These are phyloP conservation scores for Xerocomus spinulosus DNA, from an alignment of 768 basidiomycete species.

Conservation along the genomic window DNA sequence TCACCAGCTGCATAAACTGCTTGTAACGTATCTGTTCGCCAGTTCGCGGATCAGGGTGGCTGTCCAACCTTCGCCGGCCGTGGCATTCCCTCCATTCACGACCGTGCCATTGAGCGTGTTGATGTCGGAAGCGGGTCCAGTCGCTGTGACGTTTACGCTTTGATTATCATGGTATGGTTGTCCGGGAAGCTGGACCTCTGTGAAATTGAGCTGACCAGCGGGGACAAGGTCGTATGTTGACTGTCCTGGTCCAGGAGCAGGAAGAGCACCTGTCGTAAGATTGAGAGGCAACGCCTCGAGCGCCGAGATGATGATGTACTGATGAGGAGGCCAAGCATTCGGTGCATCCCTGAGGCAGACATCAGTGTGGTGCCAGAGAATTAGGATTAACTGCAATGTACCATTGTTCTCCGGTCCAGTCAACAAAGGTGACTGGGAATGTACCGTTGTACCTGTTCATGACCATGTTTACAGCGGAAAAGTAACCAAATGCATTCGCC, in stretches of 20 bases:
- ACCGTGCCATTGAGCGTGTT: conserved; percentile 54
- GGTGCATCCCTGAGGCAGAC: conserved; percentile 61
- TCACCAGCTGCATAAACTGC: conserved; percentile 87
- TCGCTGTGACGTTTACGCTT: conserved; percentile 45
- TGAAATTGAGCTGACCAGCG: conserved; percentile 71
- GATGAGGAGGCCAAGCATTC: conserved; percentile 87
- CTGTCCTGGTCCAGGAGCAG: conserved; percentile 44
- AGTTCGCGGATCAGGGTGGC: conserved; percentile 61
- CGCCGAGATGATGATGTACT: conserved; percentile 75
- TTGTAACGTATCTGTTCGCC: conserved; percentile 80
- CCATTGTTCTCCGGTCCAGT: conserved; percentile 77
- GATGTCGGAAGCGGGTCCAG: conserved; percentile 56
- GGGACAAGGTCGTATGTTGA: conserved; percentile 71
- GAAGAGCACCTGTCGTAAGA: conserved; percentile 54
- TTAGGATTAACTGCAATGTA: conserved; percentile 18
- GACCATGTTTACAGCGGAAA: conserved; percentile 72
- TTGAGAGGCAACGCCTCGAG: conserved; percentile 71
- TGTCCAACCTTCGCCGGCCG: conserved; percentile 60
- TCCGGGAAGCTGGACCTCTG: conserved; percentile 64
- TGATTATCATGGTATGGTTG: conserved; percentile 47
- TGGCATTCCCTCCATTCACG: conserved; percentile 63
- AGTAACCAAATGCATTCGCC: conserved; percentile 63
- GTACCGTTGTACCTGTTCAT: conserved; percentile 86
- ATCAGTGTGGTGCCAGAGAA: not conserved
- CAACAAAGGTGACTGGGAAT: conserved; percentile 72